Evolutionary conservation across 352 stramenopile genomes (phyloP), one percentile per base, ranked within the genome.

Genomic region (Blastocystis hominis): DNA sequence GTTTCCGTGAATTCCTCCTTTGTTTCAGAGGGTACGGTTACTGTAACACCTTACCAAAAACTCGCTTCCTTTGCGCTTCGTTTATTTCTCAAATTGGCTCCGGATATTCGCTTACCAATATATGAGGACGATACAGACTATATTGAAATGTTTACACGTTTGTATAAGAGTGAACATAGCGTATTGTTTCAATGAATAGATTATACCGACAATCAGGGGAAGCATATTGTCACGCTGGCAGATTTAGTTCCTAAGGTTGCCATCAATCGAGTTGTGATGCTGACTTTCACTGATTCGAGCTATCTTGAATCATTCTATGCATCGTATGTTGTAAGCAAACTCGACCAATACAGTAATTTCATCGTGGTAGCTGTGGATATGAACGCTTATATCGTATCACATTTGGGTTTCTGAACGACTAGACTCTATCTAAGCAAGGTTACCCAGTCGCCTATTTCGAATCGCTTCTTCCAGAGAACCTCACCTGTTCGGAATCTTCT

Each of bases 241-340:
- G 34, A 47, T n/a, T 56, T 66, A 3, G 47, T 84, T 38, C 72
- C 53, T 2, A 44, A 53, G 40, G 2, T 36, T 53, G 47, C 50
- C 3, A 30, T 68, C 15, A 68, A 84, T 66, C 10, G 20, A 2
- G 55, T 61, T 40, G 72, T 84, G 50, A 84, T 84, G 72, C 44
- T 84, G 53, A 66, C 72, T 9, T 84, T 84, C 46, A 84, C 72
- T 2, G 72, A 84, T 46, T 68, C 54, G 13, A 64, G 72, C 38
- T 84, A 84, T 64, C 36, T 84, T 9, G 50, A 84, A 38, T 64
- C 72, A 2, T 84, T 84, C 20, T 84, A 84, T 66, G 13, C 54
- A 1, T 84, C 72, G 7, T 68, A 84, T 34, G 55, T 68, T 5
- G 20, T 84, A 2, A 84, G 72, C 50, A 40, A 30, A 30, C 36